These are phyloP conservation scores for Paecilomyces formosus DNA, from an alignment of 2,329 filamentous ascomycete species.

Conservation along the genomic window DNA sequence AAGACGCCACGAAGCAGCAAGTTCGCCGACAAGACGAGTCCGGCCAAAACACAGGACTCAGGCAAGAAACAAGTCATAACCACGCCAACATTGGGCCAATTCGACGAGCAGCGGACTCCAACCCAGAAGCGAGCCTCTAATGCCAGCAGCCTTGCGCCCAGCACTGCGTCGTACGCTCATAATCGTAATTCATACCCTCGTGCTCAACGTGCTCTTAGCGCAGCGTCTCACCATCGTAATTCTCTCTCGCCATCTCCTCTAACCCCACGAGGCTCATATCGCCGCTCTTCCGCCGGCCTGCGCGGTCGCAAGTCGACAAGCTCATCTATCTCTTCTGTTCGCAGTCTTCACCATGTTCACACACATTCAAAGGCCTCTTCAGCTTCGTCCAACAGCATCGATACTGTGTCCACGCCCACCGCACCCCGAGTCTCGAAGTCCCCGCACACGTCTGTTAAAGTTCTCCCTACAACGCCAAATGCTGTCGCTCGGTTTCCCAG, in stretches of 20 bases:
- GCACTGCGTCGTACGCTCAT: constrained; percentile 34
- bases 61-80: constrained; percentile 18
- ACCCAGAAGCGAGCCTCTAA: constrained; percentile 35
- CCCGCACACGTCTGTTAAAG: constrained; percentile 86
- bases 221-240: constrained; percentile 48
- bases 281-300: constrained; percentile 73
- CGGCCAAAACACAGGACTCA: constrained; percentile 29
- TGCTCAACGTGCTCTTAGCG: constrained; percentile 27
- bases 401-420: constrained; percentile 61
- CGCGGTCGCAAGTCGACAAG: constrained; percentile 92
- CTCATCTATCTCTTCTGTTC: constrained; percentile 86
- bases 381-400: constrained; percentile 72
- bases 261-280: constrained; percentile 79
- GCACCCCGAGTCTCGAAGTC: constrained; percentile 60
- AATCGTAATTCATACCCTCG: constrained; percentile 35
- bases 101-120: constrained; percentile 24
- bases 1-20: constrained; percentile 26
- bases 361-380: constrained; percentile 92
- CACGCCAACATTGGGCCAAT: constrained; percentile 14
- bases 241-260: constrained; percentile 81
- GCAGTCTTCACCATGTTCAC: constrained; percentile 82
- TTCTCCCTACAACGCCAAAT: constrained; percentile 85
- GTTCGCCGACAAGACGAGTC: constrained; percentile 31
- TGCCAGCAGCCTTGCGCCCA: constrained; percentile 34
- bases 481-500: constrained; percentile 65